Evolutionary conservation across 2,329 filamentous ascomycete species (phyloP).

Genomic region (Bipolaris sorokiniana): DNA sequence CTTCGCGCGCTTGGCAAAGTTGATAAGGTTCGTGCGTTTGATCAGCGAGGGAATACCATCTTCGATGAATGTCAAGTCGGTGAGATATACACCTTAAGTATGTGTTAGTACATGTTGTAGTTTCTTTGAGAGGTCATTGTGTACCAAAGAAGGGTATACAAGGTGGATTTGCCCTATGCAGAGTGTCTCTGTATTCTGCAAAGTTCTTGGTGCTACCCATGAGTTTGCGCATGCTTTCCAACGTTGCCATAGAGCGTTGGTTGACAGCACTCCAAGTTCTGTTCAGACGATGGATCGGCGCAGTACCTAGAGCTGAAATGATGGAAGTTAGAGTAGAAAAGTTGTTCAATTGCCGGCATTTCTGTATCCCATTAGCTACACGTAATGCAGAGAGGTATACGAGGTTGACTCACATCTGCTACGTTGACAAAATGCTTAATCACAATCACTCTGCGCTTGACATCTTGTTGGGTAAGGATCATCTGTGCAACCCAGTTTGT

Average conservation of each 20-base stretch:
- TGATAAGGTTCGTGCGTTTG: slow-evolving; percentile 96
- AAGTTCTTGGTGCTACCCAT: slow-evolving; percentile 99
- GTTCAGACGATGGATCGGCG: slow-evolving; percentile 90
- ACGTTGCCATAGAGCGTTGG: slow-evolving; percentile 75
- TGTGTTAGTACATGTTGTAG: not conserved
- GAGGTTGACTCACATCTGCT: slow-evolving; percentile 74
- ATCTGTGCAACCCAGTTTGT: slow-evolving; percentile 99
- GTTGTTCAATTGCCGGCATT: slow-evolving; percentile 93
- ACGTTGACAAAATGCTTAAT: slow-evolving; percentile 98
- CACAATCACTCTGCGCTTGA: slow-evolving; percentile 94
- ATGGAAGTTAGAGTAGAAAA: slow-evolving; percentile 98
- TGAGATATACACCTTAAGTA: slow-evolving; percentile 83
- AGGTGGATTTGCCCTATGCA: slow-evolving; percentile 91
- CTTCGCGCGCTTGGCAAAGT: slow-evolving; percentile 97
- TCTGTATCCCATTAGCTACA: slow-evolving; percentile 61
- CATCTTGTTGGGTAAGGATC: slow-evolving; percentile 92
- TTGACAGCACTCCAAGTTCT: slow-evolving; percentile 95
- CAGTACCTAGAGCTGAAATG: slow-evolving; percentile 92
- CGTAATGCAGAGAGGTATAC: not conserved
- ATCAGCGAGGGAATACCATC: slow-evolving; percentile 96
- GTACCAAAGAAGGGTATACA: slow-evolving; percentile 98
- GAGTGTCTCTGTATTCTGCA: slow-evolving; percentile 89
- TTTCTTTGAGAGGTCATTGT: slow-evolving; percentile 24
- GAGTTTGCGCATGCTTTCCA: slow-evolving; percentile 90
- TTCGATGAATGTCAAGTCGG: slow-evolving; percentile 97